A percentile compares a stretch with the other conserved stretches of the same genome.
phyloP scores from a whole-genome alignment of 768 basidiomycete species.

The Leucogyrophana mollusca region DNA sequence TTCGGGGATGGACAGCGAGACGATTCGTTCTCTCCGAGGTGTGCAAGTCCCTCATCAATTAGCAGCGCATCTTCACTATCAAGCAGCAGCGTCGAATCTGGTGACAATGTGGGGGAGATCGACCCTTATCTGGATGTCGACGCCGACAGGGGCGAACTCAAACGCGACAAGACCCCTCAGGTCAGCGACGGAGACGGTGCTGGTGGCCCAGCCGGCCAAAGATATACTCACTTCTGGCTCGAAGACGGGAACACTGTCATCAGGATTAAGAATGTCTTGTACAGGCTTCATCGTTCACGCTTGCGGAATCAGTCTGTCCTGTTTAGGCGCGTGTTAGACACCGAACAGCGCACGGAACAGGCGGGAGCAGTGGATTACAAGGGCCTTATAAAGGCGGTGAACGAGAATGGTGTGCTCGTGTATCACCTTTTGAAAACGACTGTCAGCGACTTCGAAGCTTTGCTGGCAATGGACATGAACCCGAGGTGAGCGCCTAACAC shows the following conservation, averaged over 20 bases:
- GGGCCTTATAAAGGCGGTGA: conserved; percentile 7
- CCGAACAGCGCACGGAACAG: neutral
- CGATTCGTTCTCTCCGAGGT: too few relatives aligned
- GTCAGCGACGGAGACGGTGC: neutral
- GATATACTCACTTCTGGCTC: conserved; percentile 30
- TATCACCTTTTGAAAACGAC: conserved; percentile 1
- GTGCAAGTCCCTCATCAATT: too few relatives aligned
- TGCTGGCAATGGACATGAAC: conserved; percentile 3
- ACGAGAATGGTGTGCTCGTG: neutral
- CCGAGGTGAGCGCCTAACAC: conserved; percentile 14
- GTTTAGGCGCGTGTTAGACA: conserved; percentile 27
- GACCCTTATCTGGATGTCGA: too few relatives aligned
- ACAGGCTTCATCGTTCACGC: conserved; percentile 35
- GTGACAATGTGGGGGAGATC: too few relatives aligned
- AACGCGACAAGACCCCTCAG: too few relatives aligned
- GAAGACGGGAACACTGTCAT: conserved; percentile 35
- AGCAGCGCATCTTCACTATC: too few relatives aligned
- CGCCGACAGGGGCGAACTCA: too few relatives aligned
- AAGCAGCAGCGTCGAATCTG: too few relatives aligned
- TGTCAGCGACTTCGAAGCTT: conserved; percentile 1
- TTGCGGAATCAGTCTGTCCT: conserved; percentile 30
- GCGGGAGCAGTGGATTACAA: neutral
- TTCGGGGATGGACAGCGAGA: too few relatives aligned
- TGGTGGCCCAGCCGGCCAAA: neutral
- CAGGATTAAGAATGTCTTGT: conserved; percentile 29